Base-by-base conservation (phyloP, 2,329 filamentous ascomycete genomes). In the Pseudogymnoascus destructans region DNA sequence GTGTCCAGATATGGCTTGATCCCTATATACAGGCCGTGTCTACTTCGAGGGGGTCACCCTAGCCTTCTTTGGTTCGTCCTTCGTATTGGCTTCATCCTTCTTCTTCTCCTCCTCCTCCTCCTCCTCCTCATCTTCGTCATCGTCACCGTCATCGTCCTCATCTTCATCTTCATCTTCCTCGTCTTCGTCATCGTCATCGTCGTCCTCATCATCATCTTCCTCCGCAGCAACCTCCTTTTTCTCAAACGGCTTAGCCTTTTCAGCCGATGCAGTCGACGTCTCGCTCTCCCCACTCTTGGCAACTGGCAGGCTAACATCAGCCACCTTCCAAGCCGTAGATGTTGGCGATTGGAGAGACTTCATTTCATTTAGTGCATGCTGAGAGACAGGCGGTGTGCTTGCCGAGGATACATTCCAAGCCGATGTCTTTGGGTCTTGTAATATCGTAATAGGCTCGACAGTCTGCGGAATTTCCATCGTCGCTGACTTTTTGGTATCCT, bases 11-110 rank as follows among this genome's bases (percentile, higher is more conserved):
- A 52, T 52, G 46, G 25, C 46, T 52, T 19, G 25, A 52, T 17
- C 46, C 25, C 46, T 52, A 52, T 52, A 52, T 52, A 52, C 46
- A 52, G 46, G 25, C 46, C 10, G 15, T 30, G 46, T 67, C 66
- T 1, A 65, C 65, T 6, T 66, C 62, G 3, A 68, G 65, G 3
- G 71, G 68, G 0, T 68, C 66, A 5, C 71, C 65, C 1, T 69
- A 70, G 67, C 67, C 7, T 70, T 67, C 3, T 68, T 61, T 6
- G 60, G 11, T 35, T 71, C 69, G 0, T 70, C 63, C 59, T 70
- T 73, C 67, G 77, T 73, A 55, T 71, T 59, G 2, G 42, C 58
- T 8, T 62, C 40, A 5, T 65, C 66, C 73, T 67, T 17, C 68
- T 67, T 62, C 62, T 74, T 70, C 55, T 71, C 72, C 8, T 68